Conservation (phyloP, 345 rosid species). For the Eucalyptus coolabah region DNA sequence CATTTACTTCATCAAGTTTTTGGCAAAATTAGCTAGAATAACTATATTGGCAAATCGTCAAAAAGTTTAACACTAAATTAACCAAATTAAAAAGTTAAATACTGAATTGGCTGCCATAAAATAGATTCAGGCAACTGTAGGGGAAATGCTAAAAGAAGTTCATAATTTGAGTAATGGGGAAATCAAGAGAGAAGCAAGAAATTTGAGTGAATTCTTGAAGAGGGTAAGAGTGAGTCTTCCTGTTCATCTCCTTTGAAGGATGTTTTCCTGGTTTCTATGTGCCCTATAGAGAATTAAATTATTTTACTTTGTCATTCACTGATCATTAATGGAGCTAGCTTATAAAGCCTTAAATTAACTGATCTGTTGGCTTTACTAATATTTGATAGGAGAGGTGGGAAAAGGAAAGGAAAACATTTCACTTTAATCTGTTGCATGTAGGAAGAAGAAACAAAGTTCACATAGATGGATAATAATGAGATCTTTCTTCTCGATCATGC, state of each 20-base stretch:
- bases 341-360: background rate
- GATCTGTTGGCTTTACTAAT: background rate
- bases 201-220: too few species aligned
- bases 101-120: background rate
- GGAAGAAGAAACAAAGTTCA: background rate
- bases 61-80: too few species aligned
- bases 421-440: background rate
- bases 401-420: background rate
- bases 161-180: too few species aligned
- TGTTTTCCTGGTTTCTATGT: too few species aligned
- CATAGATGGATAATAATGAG: background rate
- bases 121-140: too few species aligned
- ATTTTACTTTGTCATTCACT: too few species aligned
- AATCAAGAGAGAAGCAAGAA: too few species aligned
- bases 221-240: too few species aligned
- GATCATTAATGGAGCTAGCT: background rate
- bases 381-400: background rate
- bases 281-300: too few species aligned
- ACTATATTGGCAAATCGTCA: background rate
- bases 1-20: background rate
- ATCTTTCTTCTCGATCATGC: background rate
- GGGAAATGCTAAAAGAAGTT: too few species aligned
- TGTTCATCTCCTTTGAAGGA: too few species aligned
- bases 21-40: background rate
- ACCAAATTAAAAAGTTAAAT: too few species aligned